A percentile compares a stretch with the other conserved stretches of the same genome.
Conservation (phyloP, 805 yeast genomes). For the Brettanomyces anomalus region DNA sequence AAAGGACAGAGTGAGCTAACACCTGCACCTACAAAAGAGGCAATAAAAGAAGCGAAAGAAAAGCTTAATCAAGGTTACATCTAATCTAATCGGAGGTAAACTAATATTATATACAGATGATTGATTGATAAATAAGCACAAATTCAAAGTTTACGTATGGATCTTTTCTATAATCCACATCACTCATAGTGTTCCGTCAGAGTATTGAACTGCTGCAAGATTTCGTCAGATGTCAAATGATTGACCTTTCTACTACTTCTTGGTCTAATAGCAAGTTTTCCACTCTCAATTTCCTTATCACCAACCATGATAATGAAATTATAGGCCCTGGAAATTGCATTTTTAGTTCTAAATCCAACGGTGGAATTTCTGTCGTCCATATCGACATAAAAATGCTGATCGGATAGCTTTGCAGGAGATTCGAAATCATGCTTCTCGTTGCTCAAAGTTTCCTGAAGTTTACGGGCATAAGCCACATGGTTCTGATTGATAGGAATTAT, state of each 20-base stretch:
- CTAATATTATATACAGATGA: not conserved
- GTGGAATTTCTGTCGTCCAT: slow-evolving; percentile 70
- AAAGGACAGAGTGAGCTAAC: slow-evolving; percentile 12
- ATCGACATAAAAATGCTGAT: slow-evolving; percentile 62
- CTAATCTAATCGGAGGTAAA: too few species aligned
- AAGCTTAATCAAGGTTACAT: not conserved
- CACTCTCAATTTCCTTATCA: slow-evolving; percentile 62
- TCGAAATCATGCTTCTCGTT: slow-evolving; percentile 29
- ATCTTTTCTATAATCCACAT: not conserved
- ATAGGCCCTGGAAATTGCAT: slow-evolving; percentile 66
- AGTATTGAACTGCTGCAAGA: slow-evolving; percentile 41
- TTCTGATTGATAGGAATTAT: slow-evolving; percentile 69
- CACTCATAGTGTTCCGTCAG: slow-evolving; percentile 42
- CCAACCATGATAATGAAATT: slow-evolving; percentile 81
- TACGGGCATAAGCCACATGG: slow-evolving; percentile 47
- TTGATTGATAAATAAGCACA: slow-evolving; percentile 3
- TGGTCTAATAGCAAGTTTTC: slow-evolving; percentile 55
- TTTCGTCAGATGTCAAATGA: slow-evolving; percentile 39
- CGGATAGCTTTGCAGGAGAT: slow-evolving; percentile 45
- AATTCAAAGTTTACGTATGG: not conserved
- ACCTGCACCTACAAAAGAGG: slow-evolving; percentile 12
- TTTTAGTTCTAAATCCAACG: slow-evolving; percentile 71
- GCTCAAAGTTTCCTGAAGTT: slow-evolving; percentile 35
- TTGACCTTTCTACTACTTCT: slow-evolving; percentile 39
- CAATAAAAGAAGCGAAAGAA: slow-evolving; percentile 13